Conservation (phyloP, 202 grass and related monocot species). For the Cymbopogon flexuosus region DNA sequence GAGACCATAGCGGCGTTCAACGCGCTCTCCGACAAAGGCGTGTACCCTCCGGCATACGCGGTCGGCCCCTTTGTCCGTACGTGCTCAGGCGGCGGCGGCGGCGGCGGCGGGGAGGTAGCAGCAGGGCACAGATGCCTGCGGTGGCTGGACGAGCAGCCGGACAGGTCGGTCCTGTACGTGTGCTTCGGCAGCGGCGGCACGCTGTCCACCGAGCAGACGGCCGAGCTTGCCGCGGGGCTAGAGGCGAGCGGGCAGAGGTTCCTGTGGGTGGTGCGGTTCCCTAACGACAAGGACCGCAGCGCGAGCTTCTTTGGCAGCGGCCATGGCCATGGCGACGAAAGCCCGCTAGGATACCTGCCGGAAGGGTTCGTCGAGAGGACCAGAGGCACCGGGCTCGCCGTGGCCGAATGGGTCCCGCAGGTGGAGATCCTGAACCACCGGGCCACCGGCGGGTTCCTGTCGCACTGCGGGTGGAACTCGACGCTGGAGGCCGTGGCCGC, state of each 20-base stretch:
- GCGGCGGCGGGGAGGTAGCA: background rate
- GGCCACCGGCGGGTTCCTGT: slow-evolving; percentile 4
- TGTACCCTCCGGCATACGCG: slow-evolving; percentile 38
- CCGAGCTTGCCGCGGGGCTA: slow-evolving; percentile 48
- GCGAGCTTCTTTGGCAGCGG: slow-evolving; percentile 9
- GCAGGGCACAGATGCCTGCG: slow-evolving; percentile 21
- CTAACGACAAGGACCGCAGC: slow-evolving; percentile 24
- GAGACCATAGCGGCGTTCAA: slow-evolving; percentile 25
- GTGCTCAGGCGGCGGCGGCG: background rate
- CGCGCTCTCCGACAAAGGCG: background rate
- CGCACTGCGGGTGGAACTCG: slow-evolving; percentile 68
- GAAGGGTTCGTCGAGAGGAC: slow-evolving; percentile 46
- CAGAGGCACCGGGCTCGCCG: slow-evolving; percentile 2
- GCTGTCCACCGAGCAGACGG: slow-evolving; percentile 30
- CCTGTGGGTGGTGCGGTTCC: slow-evolving; percentile 50
- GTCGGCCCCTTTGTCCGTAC: slow-evolving; percentile 46
- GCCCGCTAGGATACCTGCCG: slow-evolving; percentile 18
- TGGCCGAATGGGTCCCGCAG: slow-evolving; percentile 45
- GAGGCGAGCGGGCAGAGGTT: slow-evolving; percentile 51
- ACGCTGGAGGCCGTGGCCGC: background rate
- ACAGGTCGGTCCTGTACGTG: slow-evolving; percentile 45
- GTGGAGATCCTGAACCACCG: slow-evolving; percentile 40
- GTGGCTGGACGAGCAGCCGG: slow-evolving; percentile 57
- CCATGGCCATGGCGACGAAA: background rate
- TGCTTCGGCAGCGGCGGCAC: slow-evolving; percentile 56